Evolutionary conservation across 441 rosid genomes (phyloP).

Genomic region (Mallotus repandus): DNA sequence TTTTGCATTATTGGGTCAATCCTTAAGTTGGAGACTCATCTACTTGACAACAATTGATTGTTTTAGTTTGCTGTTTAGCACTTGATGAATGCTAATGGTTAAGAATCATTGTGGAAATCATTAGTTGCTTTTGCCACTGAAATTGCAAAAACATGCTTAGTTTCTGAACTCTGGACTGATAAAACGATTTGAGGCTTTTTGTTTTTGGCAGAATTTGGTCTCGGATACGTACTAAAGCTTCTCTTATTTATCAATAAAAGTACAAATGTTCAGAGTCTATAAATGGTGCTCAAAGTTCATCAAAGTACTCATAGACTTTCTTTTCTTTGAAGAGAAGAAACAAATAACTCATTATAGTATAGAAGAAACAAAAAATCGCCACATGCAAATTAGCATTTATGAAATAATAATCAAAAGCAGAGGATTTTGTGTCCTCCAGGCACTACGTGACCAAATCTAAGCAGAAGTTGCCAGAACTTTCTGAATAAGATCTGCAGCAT

Average conservation of each 20-base stretch:
- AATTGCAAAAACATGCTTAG: neutral
- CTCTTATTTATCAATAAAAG: constrained; percentile 9
- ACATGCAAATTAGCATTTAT: constrained; percentile 14
- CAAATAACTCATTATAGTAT: neutral
- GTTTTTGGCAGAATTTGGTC: neutral
- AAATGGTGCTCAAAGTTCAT: neutral
- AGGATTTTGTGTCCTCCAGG: neutral
- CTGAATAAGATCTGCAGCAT: constrained; percentile 62
- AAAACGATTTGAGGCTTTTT: neutral
- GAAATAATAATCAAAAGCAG: constrained; percentile 7
- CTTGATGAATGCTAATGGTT: no score
- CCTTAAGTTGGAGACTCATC: no score
- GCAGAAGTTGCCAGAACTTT: constrained; percentile 46
- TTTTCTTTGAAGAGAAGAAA: constrained; percentile 8
- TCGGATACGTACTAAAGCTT: neutral
- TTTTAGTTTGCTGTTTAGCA: no score
- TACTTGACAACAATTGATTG: no score
- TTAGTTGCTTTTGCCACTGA: no score
- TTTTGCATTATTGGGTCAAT: no score
- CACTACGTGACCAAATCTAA: neutral
- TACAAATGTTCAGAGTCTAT: neutral
- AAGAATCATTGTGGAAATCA: no score
- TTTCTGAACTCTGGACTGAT: neutral
- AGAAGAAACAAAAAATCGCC: neutral
- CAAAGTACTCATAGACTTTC: neutral